A percentile compares a stretch with the other conserved stretches of the same genome.
phyloP scores from a whole-genome alignment of 164 flowering plant species.

The Vitis riparia region DNA sequence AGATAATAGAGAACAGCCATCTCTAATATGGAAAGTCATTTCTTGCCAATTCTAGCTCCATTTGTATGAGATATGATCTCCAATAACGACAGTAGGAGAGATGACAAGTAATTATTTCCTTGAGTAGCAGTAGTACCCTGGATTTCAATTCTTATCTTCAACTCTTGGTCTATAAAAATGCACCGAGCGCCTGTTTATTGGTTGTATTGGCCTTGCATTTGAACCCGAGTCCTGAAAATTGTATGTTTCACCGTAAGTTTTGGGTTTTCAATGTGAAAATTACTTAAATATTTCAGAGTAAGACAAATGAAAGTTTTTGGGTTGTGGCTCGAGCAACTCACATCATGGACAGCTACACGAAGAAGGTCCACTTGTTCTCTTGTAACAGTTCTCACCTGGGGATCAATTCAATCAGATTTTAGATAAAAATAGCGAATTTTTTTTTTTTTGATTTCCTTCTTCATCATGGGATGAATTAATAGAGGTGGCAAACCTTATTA shows the following conservation, averaged over 20 bases:
- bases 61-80: too few species aligned
- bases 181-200: slow-evolving; percentile 13
- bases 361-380: slow-evolving; percentile 42
- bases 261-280: too few species aligned
- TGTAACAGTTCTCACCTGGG: slow-evolving; percentile 50
- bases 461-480: not conserved
- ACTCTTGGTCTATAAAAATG: slow-evolving; percentile 21
- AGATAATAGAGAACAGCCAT: too few species aligned
- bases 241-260: not conserved
- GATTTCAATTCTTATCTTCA: not conserved
- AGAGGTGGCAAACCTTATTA: slow-evolving; percentile 29
- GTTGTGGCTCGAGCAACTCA: slow-evolving; percentile 23
- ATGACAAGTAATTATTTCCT: too few species aligned
- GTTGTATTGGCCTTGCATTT: slow-evolving; percentile 33
- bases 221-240: slow-evolving; percentile 20
- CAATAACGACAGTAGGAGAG: too few species aligned
- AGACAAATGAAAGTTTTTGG: too few species aligned
- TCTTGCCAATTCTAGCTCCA: too few species aligned
- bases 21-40: too few species aligned
- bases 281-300: too few species aligned
- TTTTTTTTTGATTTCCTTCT: too few species aligned
- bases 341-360: slow-evolving; percentile 54
- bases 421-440: not conserved
- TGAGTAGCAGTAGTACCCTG: too few species aligned
- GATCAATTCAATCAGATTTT: not conserved